These are phyloP conservation scores for Penicillium sp. DNA, from an alignment of 2,329 filamentous ascomycete species.

Conservation along the genomic window DNA sequence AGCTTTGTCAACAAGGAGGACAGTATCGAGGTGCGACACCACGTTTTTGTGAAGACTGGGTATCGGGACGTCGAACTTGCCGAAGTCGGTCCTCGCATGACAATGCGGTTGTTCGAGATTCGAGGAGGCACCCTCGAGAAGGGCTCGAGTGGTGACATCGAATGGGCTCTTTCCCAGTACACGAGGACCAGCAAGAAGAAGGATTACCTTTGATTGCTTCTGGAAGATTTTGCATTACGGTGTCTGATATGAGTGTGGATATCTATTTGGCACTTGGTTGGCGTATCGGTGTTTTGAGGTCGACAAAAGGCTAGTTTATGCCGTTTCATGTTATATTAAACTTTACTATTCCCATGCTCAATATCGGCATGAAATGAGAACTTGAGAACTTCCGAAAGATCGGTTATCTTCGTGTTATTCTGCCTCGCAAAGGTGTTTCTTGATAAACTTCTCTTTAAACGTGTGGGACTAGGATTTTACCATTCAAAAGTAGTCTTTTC, in stretches of 20 bases:
- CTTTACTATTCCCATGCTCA: conserved; percentile 9
- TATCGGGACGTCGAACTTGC: conserved; percentile 84
- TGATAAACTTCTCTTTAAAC: too few relatives aligned
- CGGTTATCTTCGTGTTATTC: background rate
- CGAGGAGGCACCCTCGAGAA: conserved; percentile 82
- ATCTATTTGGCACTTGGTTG: conserved; percentile 19
- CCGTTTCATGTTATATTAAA: conserved; percentile 22
- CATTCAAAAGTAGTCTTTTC: too few relatives aligned
- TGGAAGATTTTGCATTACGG: conserved; percentile 14
- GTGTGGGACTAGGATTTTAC: too few relatives aligned
- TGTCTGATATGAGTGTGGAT: conserved; percentile 14
- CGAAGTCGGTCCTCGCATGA: conserved; percentile 91
- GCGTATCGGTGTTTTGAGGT: conserved; percentile 31
- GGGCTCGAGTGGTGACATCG: conserved; percentile 84
- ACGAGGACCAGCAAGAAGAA: conserved; percentile 92
- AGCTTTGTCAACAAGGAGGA: conserved; percentile 91
- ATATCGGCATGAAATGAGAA: conserved; percentile 11
- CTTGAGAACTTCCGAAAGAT: background rate
- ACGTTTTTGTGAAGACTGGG: conserved; percentile 89
- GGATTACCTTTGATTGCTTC: conserved; percentile 65
- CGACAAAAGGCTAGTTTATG: conserved; percentile 11
- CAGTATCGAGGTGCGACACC: conserved; percentile 82
- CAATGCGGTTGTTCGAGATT: conserved; percentile 94
- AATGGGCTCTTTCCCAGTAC: conserved; percentile 95
- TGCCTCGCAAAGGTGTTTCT: too few relatives aligned